phyloP scores from a whole-genome alignment of 2,329 filamentous ascomycete species.

The Fusarium palustre region DNA sequence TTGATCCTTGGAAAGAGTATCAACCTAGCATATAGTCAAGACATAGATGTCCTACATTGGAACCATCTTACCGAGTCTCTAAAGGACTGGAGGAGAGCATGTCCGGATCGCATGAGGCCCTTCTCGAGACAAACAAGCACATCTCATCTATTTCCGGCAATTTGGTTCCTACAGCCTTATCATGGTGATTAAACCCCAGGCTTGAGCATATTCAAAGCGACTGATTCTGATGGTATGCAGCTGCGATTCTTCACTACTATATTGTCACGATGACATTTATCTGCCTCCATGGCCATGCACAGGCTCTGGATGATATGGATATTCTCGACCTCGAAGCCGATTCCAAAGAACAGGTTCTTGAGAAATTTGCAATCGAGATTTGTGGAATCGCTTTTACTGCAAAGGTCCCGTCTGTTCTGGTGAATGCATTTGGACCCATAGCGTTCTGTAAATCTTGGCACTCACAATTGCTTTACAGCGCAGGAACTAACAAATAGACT shows the following conservation, averaged over 20 bases:
- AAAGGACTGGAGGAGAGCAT: slow-evolving; percentile 47
- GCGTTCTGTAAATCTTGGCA: slow-evolving; percentile 55
- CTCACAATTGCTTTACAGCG: too few relatives aligned
- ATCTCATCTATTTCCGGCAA: slow-evolving; percentile 49
- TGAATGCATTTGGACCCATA: slow-evolving; percentile 63
- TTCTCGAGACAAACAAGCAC: slow-evolving; percentile 42
- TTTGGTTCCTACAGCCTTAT: slow-evolving; percentile 57
- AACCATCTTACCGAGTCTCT: slow-evolving; percentile 39
- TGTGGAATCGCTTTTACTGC: slow-evolving; percentile 60
- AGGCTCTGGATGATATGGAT: neutral
- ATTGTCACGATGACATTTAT: slow-evolving; percentile 54
- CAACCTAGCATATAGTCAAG: slow-evolving; percentile 52
- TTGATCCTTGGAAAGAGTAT: slow-evolving; percentile 58
- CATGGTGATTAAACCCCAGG: slow-evolving; percentile 52
- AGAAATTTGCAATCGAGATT: slow-evolving; percentile 53
- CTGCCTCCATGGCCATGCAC: slow-evolving; percentile 19
- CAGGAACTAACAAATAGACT: neutral
- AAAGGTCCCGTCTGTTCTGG: slow-evolving; percentile 56
- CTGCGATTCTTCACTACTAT: slow-evolving; percentile 58
- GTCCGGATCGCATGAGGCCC: slow-evolving; percentile 50
- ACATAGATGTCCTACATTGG: slow-evolving; percentile 36
- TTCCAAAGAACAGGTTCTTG: slow-evolving; percentile 46
- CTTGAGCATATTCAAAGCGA: accelerated
- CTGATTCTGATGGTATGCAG: slow-evolving; percentile 43
- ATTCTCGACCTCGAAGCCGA: neutral